Conservation (phyloP, 805 yeast genomes). For the Saccharomycopsis sp. region DNA sequence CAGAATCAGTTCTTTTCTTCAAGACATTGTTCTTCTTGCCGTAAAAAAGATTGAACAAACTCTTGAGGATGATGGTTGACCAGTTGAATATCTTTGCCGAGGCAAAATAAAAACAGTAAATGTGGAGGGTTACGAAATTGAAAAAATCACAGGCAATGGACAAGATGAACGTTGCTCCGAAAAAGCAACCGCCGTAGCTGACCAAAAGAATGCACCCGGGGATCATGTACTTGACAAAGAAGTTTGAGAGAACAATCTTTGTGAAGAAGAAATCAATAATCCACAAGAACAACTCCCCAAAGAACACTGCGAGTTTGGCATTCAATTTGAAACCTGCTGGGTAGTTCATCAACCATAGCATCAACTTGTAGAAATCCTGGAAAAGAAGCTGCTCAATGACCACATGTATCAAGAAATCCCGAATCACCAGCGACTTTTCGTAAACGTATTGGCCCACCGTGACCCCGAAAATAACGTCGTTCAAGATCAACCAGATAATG, state of each 20-base stretch:
- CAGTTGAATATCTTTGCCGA: constrained; percentile 71
- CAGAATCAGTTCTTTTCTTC: constrained; percentile 77
- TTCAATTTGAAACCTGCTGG: constrained; percentile 94
- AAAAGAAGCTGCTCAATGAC: constrained; percentile 35
- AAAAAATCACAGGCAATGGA: constrained; percentile 59
- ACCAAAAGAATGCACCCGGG: constrained; percentile 15
- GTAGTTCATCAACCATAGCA: constrained; percentile 71
- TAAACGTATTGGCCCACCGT: constrained; percentile 42
- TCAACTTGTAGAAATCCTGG: constrained; percentile 36
- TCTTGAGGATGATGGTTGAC: constrained; percentile 57
- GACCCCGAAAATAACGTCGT: constrained; percentile 72
- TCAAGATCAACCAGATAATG: constrained; percentile 75
- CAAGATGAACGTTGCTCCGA: constrained; percentile 64
- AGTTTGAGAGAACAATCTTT: constrained; percentile 15
- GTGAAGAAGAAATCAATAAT: constrained; percentile 58
- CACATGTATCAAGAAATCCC: constrained; percentile 26
- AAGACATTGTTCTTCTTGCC: constrained; percentile 84
- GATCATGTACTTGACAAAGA: constrained; percentile 11
- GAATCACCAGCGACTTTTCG: constrained; percentile 28
- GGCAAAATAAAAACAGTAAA: constrained; percentile 68
- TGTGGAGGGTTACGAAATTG: constrained; percentile 57
- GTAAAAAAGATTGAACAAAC: constrained; percentile 75
- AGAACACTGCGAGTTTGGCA: constrained; percentile 71
- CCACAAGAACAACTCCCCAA: constrained; percentile 85
- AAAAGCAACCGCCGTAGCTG: constrained; percentile 29